Evolutionary conservation across 257 asterid genomes (phyloP).

Genomic region (Osmanthus fragrans): DNA sequence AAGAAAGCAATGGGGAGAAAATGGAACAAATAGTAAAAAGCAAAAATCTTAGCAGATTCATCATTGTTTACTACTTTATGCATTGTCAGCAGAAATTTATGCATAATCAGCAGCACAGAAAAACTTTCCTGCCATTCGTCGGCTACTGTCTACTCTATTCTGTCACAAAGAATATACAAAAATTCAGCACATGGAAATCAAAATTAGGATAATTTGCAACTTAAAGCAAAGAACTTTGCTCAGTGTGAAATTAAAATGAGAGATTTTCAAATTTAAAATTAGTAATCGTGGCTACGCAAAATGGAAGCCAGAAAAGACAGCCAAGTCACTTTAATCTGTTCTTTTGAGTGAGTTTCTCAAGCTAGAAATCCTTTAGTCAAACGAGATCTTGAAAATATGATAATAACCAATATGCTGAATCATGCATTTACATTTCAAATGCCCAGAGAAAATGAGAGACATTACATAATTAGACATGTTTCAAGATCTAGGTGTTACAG

Average conservation of each 20-base stretch:
- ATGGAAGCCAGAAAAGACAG: not conserved
- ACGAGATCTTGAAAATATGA: not conserved
- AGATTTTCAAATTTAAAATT: too few relatives aligned
- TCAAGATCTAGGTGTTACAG: not conserved
- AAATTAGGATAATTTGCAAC: too few relatives aligned
- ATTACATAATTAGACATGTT: not conserved
- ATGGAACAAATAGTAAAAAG: slow-evolving; percentile 8
- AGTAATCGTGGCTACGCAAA: not conserved
- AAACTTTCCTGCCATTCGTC: too few relatives aligned
- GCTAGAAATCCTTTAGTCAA: not conserved
- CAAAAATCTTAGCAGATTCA: slow-evolving; percentile 21
- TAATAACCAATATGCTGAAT: not conserved
- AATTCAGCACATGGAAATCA: too few relatives aligned
- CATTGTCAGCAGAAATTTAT: not conserved
- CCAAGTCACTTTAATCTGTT: not conserved
- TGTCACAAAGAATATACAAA: too few relatives aligned
- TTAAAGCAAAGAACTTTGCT: too few relatives aligned
- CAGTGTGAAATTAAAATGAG: too few relatives aligned
- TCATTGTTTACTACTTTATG: slow-evolving; percentile 20
- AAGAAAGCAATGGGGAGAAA: not conserved
- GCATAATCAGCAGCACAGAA: not conserved
- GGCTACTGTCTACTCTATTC: too few relatives aligned
- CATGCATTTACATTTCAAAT: too few relatives aligned
- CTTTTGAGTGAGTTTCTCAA: not conserved
- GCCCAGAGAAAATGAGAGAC: too few relatives aligned